Evolutionary conservation across 2,329 filamentous ascomycete genomes (phyloP), one percentile per base, ranked within the genome.

Genomic region (Nemania sp.): DNA sequence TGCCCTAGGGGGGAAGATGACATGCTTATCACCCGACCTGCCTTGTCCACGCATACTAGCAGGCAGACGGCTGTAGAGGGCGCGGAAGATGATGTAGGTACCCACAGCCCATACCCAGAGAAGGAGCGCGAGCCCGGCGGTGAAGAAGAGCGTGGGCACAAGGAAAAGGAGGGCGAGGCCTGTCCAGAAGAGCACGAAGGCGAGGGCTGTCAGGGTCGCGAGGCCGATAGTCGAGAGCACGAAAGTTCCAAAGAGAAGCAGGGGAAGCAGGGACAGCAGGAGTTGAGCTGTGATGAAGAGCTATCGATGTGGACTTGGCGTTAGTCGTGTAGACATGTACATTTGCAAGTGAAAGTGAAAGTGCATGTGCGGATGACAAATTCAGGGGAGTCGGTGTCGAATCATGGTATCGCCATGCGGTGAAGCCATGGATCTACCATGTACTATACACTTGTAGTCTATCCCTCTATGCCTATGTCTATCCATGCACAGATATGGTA

Each of bases 191-290:
- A 92, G 83, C 1, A 87, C 86, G 81, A 93, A 92, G 64, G 89
- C 74, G 45, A 92, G 74, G 13, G 89, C 90, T 32, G 85, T 84
- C 49, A 89, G 80, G 47, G 92, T 76, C 18, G 90, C 87, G 77
- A 93, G 86, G 69, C 89, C 78, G 70, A 90, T 79, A 67, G 90
- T 87, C 45, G 87, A 88, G 47, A 90, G 73, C 63, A 86, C 83
- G 82, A 94, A 93, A 73, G 87, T 81, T 64, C 86, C 70, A 82
- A 96, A 95, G 70, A 94, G 80, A 47, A 89, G 79, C 66, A 94
- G 74, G 0, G 93, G 93, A 15, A 92, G 79, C 65, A 89, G 85
- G 15, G 89, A 89, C 69, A 94, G 84, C 66, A 89, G 78, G 66
- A 90, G 74, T 77, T 94, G 92, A 32, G 86, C 82, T 53, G 87